Conservation (phyloP, 306 rosid species). For the Sindora glabra region DNA sequence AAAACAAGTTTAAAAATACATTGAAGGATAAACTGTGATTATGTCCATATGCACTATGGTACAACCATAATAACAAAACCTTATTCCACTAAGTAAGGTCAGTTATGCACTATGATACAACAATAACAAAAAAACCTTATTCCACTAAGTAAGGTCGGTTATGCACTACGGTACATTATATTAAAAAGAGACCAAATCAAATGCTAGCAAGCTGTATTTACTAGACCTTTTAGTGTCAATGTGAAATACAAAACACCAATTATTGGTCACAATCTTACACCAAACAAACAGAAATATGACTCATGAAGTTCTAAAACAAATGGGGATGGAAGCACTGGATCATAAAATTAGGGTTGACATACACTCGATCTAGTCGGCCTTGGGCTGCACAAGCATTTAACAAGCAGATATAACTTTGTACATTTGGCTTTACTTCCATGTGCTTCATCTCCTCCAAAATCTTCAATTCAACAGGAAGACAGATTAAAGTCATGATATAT, state of each 20-base stretch:
- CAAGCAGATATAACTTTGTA: slow-evolving; percentile 75
- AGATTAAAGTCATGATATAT: neutral
- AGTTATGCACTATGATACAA: too few relatives aligned
- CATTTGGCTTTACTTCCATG: slow-evolving; percentile 68
- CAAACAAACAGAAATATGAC: neutral
- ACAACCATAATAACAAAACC: too few relatives aligned
- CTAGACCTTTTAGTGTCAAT: neutral
- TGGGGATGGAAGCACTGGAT: neutral
- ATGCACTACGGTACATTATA: neutral
- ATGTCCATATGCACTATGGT: slow-evolving; percentile 4
- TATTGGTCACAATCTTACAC: neutral
- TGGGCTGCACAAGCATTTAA: slow-evolving; percentile 84
- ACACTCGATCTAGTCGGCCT: slow-evolving; percentile 83
- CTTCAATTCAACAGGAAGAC: slow-evolving; percentile 30
- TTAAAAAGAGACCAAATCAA: neutral
- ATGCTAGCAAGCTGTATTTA: neutral
- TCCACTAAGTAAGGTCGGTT: too few relatives aligned
- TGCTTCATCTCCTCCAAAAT: slow-evolving; percentile 86
- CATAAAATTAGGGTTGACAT: slow-evolving; percentile 16
- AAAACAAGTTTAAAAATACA: too few relatives aligned
- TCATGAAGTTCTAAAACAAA: neutral
- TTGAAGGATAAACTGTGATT: neutral
- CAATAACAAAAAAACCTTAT: too few relatives aligned
- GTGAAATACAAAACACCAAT: neutral
- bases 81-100: too few relatives aligned